Base-by-base conservation (phyloP, 108 stramenopile species). In the Nitzschia palea region DNA sequence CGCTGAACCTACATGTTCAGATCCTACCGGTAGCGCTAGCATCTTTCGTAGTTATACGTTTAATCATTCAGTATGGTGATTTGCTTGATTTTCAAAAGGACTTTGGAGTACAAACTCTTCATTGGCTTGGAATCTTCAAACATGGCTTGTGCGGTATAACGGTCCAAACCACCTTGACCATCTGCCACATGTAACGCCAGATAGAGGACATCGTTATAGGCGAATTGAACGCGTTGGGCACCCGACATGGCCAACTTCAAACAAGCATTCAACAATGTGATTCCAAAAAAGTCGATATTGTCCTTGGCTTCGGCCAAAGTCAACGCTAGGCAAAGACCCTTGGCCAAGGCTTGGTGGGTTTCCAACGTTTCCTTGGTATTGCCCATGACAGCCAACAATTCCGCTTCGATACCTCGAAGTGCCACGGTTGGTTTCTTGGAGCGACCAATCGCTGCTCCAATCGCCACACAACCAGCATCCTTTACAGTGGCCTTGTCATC, bases 131-230 rank as follows among this genome's bases (percentile, higher is more conserved):
- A 55, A 44, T 82, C 81, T n/a, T 95, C 94, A 67, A 91, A 90
- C 65, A 83, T 82, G 27, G 91, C 89, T 9, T 82, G 62, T 22
- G 60, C 70, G 47, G 67, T 55, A 44, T 89, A 95, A 42, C 68
- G 63, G 30, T 92, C 82, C 23, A 95, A 60, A 37, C 91, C 94
- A 29, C 23, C 79, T 28, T 87, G 82, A 31, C 94, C 94, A 27
- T 88, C 62, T 30, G 62, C 60, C 45, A 92, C 88, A 70, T 87
- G 74, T 70, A 95, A 63, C 15, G 87, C 89, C 20, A 92, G 53
- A 82, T 85, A 95, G n/a, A 95, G 55, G 30, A 95, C 91, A 58
- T 95, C 91, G 52, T 95, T 92, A 65, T 79, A 91, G 22, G 88
- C 78, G 67, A 85, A 89, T 64, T 95, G 94, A 27, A 91, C 88